Evolutionary conservation across 129 eudicot species (phyloP).

Genomic region (Chrysanthemum seticuspe): DNA sequence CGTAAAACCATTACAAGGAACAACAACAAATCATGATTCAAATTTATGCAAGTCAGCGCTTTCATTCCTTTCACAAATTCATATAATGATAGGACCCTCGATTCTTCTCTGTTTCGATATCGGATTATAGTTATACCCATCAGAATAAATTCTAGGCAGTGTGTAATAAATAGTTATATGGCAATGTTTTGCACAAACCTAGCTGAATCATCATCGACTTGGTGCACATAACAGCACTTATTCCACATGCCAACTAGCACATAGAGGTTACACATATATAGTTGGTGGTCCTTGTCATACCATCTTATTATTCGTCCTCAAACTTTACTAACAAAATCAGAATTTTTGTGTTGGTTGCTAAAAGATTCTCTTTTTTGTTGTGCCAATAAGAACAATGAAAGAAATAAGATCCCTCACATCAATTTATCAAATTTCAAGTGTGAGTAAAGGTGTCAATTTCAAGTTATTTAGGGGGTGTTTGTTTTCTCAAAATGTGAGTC

Average conservation of each 20-base stretch:
- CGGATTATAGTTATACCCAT: conserved; percentile 18
- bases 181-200: not conserved
- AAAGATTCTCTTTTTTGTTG: not conserved
- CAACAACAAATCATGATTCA: conserved; percentile 25
- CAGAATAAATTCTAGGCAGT: conserved; percentile 11
- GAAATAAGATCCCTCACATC: too few relatives aligned
- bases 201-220: not conserved
- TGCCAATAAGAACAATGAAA: not conserved
- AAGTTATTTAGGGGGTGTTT: too few relatives aligned
- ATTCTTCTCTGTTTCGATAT: conserved; percentile 23
- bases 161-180: not conserved
- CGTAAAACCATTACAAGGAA: conserved; percentile 1
- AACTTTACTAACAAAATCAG: not conserved
- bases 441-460: not conserved
- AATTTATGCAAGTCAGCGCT: conserved; percentile 27
- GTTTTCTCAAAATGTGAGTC: too few relatives aligned
- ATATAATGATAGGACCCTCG: conserved; percentile 18
- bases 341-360: not conserved
- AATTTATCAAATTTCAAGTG: not conserved
- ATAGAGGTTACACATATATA: not conserved
- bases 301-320: not conserved
- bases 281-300: conserved; percentile 1
- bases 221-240: not conserved
- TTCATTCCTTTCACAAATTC: conserved; percentile 28
- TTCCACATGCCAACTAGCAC: not conserved